Base-by-base conservation (phyloP, 2,329 filamentous ascomycete genomes). In the Fusarium floridanum region DNA sequence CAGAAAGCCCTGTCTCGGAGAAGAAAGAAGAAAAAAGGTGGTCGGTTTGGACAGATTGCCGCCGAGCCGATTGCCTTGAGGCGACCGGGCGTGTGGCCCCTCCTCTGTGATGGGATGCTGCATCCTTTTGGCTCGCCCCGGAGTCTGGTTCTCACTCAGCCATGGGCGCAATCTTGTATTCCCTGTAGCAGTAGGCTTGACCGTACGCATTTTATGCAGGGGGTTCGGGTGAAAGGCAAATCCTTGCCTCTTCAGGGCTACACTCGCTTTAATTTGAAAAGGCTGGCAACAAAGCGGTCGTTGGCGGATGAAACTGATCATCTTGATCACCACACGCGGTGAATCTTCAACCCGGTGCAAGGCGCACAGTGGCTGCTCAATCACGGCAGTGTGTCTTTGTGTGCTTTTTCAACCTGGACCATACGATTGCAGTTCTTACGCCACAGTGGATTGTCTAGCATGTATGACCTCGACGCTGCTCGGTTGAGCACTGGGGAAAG, bases 31-130 rank as follows among this genome's bases (percentile, higher is more conserved):
- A 14, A 45, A 22, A 45, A 22, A 6, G 5, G n/a, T 45, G 41
- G 10, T 22, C 5, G n/a, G 41, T n/a, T 45, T 45, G 20, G 11
- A 11, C 14, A 16, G 37, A 34, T 16, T 22, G 22, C 45, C 12
- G 11, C 20, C n/a, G 43, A 53, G 63, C 59, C 68, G 56, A 27
- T 56, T 57, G 45, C 50, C 39, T 32, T 34, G 57, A 73, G 59
- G 71, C 71, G 56, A 61, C 61, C 32, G 61, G 45, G 61, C 48
- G 27, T 34, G 48, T 55, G 56, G 4, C 48, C 43, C 12, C 14
- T 27, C 39, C 20, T 45, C 20, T 41, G n/a, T 41, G 9, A 41
- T 20, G 39, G 39, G 20, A 24, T 29, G 43, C 20, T 32, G 16
- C 48, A 3, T 32, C 50, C 12, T 55, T 34, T 7, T 32, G 53